Evolutionary conservation across 768 basidiomycete species (phyloP).

Genomic region (Serendipita sp.): DNA sequence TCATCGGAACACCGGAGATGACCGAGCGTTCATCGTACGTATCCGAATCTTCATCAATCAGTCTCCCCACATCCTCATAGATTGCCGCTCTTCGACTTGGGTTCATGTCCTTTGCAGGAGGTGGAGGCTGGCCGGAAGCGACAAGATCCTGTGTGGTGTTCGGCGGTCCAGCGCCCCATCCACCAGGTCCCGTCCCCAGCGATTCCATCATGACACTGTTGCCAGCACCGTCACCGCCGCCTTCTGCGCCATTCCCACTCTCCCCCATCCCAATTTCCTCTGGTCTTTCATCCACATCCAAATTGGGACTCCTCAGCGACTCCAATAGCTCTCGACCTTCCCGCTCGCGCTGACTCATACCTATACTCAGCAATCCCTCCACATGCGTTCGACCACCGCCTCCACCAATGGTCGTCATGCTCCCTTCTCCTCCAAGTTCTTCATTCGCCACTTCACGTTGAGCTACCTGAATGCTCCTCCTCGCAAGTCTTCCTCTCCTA

Average conservation of each 20-base stretch:
- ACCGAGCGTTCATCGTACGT: not conserved
- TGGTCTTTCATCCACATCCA: not conserved
- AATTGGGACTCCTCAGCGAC: not conserved
- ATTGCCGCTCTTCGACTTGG: not conserved
- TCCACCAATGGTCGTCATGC: not conserved
- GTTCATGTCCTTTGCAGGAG: not conserved
- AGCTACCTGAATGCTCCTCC: not conserved
- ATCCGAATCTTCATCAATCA: not conserved
- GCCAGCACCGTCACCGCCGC: not conserved
- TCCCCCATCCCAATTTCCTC: not conserved
- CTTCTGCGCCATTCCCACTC: not conserved
- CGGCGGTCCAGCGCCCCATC: not conserved
- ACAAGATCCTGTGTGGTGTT: not conserved
- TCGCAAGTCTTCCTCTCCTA: conserved; percentile 33
- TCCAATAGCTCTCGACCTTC: not conserved
- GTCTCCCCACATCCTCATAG: not conserved
- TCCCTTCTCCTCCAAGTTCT: not conserved
- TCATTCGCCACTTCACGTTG: not conserved
- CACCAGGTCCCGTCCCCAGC: not conserved
- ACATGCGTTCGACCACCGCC: not conserved
- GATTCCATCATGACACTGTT: not conserved
- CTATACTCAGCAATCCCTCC: not conserved
- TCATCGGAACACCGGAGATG: not conserved
- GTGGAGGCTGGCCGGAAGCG: not conserved
- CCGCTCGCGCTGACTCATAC: not conserved